Conservation (phyloP, 805 yeast genomes). For the Candida ulmi region DNA sequence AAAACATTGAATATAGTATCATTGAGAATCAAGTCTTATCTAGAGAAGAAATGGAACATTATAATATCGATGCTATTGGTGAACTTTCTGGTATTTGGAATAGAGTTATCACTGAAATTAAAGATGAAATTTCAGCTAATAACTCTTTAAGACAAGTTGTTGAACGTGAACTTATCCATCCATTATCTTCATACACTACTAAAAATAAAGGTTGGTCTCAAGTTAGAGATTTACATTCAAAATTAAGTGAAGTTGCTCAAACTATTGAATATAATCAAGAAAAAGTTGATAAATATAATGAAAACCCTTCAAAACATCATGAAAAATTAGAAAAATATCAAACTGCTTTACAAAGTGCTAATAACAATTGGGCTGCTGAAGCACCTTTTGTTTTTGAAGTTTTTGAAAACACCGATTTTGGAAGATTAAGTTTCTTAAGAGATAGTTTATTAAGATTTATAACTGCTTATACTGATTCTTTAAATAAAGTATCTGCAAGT, state of each 20-base stretch:
- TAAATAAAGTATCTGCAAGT: slow-evolving; percentile 36
- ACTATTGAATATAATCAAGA: slow-evolving; percentile 35
- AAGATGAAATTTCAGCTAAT: slow-evolving; percentile 43
- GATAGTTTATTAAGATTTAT: slow-evolving; percentile 61
- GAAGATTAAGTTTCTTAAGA: slow-evolving; percentile 56
- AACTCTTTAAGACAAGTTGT: slow-evolving; percentile 41
- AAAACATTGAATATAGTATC: slow-evolving; percentile 27
- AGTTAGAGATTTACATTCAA: slow-evolving; percentile 40
- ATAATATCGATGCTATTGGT: slow-evolving; percentile 43
- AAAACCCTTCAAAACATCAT: slow-evolving; percentile 16
- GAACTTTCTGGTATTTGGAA: slow-evolving; percentile 39
- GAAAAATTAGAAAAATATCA: slow-evolving; percentile 28
- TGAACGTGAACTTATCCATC: slow-evolving; percentile 50
- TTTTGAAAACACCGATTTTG: slow-evolving; percentile 66
- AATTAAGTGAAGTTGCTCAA: slow-evolving; percentile 38
- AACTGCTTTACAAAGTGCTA: slow-evolving; percentile 38
- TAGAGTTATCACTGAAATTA: slow-evolving; percentile 33
- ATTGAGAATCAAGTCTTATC: slow-evolving; percentile 35
- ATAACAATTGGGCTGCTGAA: slow-evolving; percentile 65
- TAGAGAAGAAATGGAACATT: slow-evolving; percentile 42
- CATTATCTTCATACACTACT: slow-evolving; percentile 46
- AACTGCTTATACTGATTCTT: slow-evolving; percentile 51
- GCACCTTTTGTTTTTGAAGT: slow-evolving; percentile 74
- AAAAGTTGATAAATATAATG: slow-evolving; percentile 31
- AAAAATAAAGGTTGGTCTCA: slow-evolving; percentile 52